Conservation (phyloP, 192 early-diverging fungal species). For the Entophlyctis helioformis region DNA sequence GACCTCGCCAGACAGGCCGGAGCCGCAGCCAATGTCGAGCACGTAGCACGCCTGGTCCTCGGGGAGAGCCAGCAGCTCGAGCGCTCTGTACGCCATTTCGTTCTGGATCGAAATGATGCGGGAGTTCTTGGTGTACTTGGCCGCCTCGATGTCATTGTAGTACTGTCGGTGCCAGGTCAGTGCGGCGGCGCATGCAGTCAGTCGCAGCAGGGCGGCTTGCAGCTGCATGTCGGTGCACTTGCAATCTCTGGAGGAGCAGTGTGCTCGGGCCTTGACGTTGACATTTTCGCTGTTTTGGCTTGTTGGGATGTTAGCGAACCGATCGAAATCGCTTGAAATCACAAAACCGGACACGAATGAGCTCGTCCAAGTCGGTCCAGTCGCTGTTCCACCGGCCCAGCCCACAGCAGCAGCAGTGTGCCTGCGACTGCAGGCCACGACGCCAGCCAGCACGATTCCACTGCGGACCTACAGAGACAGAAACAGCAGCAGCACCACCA, state of each 20-base stretch:
- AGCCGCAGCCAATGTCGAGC: constrained; percentile 96
- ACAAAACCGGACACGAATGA: no score
- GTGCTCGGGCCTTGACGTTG: constrained; percentile 92
- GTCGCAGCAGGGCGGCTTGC: background rate
- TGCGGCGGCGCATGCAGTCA: no score
- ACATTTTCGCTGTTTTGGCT: background rate
- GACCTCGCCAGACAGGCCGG: constrained; percentile 89
- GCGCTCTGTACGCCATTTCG: constrained; percentile 82
- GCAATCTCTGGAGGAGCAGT: constrained; percentile 93
- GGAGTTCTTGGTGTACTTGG: constrained; percentile 88
- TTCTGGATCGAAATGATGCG: constrained; percentile 89
- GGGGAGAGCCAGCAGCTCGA: constrained; percentile 81
- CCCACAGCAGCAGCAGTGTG: no score
- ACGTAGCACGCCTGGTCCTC: constrained; percentile 60
- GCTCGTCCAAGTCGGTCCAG: no score
- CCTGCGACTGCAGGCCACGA: no score
- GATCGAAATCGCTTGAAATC: no score
- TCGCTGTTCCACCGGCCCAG: no score
- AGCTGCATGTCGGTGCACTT: constrained; percentile 12
- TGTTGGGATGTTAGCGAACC: no score
- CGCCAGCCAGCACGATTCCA: no score
- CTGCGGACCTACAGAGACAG: no score
- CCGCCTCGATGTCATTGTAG: constrained; percentile 87
- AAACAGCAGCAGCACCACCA: no score
- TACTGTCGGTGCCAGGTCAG: constrained; percentile 36